A percentile compares a stretch with the other conserved stretches of the same genome.
phyloP scores from a whole-genome alignment of 163 green algal genomes.

The Volvox carteri region DNA sequence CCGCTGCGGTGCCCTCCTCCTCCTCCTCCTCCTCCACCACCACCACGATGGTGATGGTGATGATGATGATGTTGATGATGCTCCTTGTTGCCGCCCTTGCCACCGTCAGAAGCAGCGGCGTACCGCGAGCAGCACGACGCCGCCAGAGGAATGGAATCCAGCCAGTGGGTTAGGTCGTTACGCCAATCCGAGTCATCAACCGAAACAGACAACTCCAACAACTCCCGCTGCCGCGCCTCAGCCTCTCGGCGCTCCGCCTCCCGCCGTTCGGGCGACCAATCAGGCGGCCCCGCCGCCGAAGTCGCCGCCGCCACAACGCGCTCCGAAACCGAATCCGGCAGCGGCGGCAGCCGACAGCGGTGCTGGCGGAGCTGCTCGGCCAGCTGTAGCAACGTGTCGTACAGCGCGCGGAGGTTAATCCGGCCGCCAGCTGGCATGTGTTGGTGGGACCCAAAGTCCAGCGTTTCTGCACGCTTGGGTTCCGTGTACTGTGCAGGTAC shows the following conservation, averaged over 20 bases:
- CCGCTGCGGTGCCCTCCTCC: background rate
- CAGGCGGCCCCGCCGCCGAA: background rate
- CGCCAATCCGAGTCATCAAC: conserved; percentile 15
- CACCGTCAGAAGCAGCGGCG: background rate
- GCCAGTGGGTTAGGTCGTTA: conserved; percentile 44
- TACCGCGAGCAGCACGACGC: conserved; percentile 29
- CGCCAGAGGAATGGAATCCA: conserved; percentile 32
- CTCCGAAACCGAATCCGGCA: background rate
- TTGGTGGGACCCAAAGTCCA: conserved; percentile 51
- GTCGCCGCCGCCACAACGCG: background rate
- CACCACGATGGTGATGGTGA: too few relatives aligned
- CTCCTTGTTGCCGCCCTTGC: conserved; percentile 1
- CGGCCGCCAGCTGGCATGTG: conserved; percentile 53
- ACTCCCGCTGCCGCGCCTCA: background rate
- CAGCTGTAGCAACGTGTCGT: conserved; percentile 5
- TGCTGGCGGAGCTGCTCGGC: conserved; percentile 32
- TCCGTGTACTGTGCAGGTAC: conserved; percentile 2
- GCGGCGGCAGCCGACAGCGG: conserved; percentile 7
- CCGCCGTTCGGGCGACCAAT: conserved; percentile 35
- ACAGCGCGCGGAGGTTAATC: conserved; percentile 47
- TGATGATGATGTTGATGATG: background rate
- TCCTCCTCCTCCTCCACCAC: too few relatives aligned
- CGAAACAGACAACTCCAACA: background rate
- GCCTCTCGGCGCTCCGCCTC: conserved; percentile 16
- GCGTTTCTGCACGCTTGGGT: background rate